phyloP scores from a whole-genome alignment of 345 rosid genomes.

The Gossypium longicalyx region DNA sequence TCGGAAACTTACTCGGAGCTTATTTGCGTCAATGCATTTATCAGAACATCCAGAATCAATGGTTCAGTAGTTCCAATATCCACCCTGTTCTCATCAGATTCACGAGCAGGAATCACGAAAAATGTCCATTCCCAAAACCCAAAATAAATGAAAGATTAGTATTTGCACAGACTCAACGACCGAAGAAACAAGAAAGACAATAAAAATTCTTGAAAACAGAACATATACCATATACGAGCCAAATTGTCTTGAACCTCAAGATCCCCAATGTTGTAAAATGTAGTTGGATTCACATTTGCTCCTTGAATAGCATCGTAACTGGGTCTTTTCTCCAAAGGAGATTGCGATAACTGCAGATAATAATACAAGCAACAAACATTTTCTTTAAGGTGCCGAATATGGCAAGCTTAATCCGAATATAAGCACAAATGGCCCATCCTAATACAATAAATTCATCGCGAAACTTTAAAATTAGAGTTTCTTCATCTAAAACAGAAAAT shows the following conservation, averaged over 20 bases:
- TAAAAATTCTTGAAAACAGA: constrained; percentile 1
- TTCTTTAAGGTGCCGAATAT: not conserved
- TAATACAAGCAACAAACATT: not conserved
- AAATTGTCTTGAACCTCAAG: constrained; percentile 84
- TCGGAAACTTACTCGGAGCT: constrained; percentile 72
- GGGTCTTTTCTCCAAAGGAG: constrained; percentile 64
- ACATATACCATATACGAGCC: constrained; percentile 69
- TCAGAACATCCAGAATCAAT: constrained; percentile 70
- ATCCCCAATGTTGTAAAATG: constrained; percentile 88
- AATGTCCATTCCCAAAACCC: not conserved
- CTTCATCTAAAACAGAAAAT: not conserved
- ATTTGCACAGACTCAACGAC: not conserved
- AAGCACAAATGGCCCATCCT: not conserved
- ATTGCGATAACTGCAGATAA: constrained; percentile 65
- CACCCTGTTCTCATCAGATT: constrained; percentile 46
- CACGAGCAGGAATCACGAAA: constrained; percentile 6
- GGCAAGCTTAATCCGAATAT: constrained; percentile 1
- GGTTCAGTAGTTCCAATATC: constrained; percentile 83
- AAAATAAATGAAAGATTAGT: not conserved
- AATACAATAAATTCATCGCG: not conserved
- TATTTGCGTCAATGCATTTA: constrained; percentile 84
- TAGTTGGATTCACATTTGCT: constrained; percentile 73
- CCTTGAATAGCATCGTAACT: constrained; percentile 75
- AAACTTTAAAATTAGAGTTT: not conserved
- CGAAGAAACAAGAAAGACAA: not conserved